These are phyloP conservation scores for Mycena chlorophos DNA, from an alignment of 768 basidiomycete species.

Conservation along the genomic window DNA sequence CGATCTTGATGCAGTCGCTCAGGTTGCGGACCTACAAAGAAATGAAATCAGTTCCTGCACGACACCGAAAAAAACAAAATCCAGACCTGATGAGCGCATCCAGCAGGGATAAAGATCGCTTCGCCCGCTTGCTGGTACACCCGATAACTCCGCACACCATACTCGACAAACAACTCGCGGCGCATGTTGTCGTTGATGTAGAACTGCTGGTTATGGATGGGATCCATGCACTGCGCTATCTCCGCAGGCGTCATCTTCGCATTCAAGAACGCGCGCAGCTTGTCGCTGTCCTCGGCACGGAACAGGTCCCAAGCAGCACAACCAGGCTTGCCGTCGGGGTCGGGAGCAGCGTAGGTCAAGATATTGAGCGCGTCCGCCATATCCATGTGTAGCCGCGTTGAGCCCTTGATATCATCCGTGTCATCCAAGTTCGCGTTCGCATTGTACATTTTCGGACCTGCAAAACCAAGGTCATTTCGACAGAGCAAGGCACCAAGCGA, in stretches of 20 bases:
- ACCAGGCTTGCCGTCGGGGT: slow-evolving; percentile 64
- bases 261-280: slow-evolving; percentile 72
- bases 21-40: slow-evolving; percentile 77
- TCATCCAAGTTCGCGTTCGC: slow-evolving; percentile 73
- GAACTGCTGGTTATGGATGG: slow-evolving; percentile 88
- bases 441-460: slow-evolving; percentile 95
- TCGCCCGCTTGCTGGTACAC: slow-evolving; percentile 91
- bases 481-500: not conserved
- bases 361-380: slow-evolving; percentile 94
- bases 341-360: slow-evolving; percentile 70
- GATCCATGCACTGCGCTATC: slow-evolving; percentile 63
- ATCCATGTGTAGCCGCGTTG: slow-evolving; percentile 91
- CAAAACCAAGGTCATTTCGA: slow-evolving; percentile 12
- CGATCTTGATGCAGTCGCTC: slow-evolving; percentile 95
- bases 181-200: slow-evolving; percentile 76
- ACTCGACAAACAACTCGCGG: slow-evolving; percentile 62
- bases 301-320: slow-evolving; percentile 93
- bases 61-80: slow-evolving; percentile 1
- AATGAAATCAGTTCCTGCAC: not conserved
- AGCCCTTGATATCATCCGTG: slow-evolving; percentile 60
- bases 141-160: slow-evolving; percentile 75
- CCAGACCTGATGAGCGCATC: slow-evolving; percentile 84
- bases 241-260: slow-evolving; percentile 43
- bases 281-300: slow-evolving; percentile 76
- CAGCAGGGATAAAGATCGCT: slow-evolving; percentile 94